Base-by-base conservation (phyloP, 1,284 basidiomycete species). In the Fomitopsis palustris region DNA sequence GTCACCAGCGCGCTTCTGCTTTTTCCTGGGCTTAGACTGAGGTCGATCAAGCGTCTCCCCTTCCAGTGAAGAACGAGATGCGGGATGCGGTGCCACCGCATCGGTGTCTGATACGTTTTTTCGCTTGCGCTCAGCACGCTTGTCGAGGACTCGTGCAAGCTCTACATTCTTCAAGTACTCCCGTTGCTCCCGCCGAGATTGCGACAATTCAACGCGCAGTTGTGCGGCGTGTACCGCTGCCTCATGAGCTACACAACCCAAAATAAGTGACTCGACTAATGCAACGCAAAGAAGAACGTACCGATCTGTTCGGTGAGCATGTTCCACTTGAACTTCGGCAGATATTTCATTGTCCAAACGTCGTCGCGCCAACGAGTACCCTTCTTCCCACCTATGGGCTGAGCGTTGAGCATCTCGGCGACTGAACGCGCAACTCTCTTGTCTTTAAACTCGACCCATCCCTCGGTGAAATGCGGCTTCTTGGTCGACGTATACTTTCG, bases 271-370 rank as follows among this genome's bases (percentile, higher is more conserved):
- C 12, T n/a, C n/a, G n/a, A n/a, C n/a, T n/a, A 8, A 17, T 25
- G 27, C 14, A 47, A 47, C n/a, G 12, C 4, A 14, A 25, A 7
- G 14, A 12, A 47, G 61, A 16, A 83, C 94, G 74, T 72, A 96
- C 96, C 94, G 70, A 99, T 90, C 82, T 98, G 96, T 75, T 98
- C 97, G 12, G 94, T 96, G 61, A 99, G 80, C 96, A 98, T 98
- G 73, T 91, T 90, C 97, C 97, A 99, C 73, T 97, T 98, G 82
- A 98, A 99, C 64, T 88, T 92, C 7, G 95, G 95, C 55, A 99
- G 80, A 72, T 99, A 99, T 73, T 96, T 96, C 95, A 99, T 97
- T 47, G 97, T 98, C 97, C 97, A 99, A 7, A 99, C 87, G 65
- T 99, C 96, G 70, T 99, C 95, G 69, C 93, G 82, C 93, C 94